Conservation (phyloP, 768 basidiomycete genomes). For the Hericium alpestre region DNA sequence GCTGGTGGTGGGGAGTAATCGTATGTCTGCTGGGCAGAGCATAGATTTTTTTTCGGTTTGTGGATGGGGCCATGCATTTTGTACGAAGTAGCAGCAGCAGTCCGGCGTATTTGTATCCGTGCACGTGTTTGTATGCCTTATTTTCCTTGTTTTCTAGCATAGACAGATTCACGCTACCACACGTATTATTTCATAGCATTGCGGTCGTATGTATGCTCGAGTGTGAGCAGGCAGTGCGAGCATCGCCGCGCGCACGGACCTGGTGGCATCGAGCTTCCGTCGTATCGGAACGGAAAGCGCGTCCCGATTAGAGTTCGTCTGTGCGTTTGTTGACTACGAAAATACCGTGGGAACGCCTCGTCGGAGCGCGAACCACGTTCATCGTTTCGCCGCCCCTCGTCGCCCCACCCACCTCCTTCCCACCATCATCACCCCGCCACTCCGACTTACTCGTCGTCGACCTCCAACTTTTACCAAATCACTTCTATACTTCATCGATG, state of each 20-base stretch:
- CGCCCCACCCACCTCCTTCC: slow-evolving; percentile 4
- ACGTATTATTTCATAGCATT: no score
- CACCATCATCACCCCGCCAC: slow-evolving; percentile 12
- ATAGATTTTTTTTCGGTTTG: background rate
- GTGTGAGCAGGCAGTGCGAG: no score
- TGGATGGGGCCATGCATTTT: background rate
- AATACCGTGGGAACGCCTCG: background rate
- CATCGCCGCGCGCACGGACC: background rate
- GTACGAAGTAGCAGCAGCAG: no score
- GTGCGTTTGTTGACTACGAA: background rate
- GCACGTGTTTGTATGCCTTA: no score
- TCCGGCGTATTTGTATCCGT: no score
- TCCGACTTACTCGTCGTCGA: background rate
- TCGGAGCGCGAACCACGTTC: background rate
- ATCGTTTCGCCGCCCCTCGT: background rate
- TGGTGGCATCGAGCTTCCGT: background rate
- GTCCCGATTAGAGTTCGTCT: background rate
- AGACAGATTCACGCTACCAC: background rate
- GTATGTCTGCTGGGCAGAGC: background rate
- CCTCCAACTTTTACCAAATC: background rate
- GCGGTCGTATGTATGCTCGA: no score
- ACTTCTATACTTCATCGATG: slow-evolving; percentile 33
- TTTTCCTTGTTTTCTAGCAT: background rate
- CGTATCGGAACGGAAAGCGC: background rate
- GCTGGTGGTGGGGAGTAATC: slow-evolving; percentile 53